Percentiles rank a stretch among this genome's conserved stretches.
These are phyloP conservation scores for Boletus rubescentipes DNA, from an alignment of 768 basidiomycete species.

Conservation along the genomic window DNA sequence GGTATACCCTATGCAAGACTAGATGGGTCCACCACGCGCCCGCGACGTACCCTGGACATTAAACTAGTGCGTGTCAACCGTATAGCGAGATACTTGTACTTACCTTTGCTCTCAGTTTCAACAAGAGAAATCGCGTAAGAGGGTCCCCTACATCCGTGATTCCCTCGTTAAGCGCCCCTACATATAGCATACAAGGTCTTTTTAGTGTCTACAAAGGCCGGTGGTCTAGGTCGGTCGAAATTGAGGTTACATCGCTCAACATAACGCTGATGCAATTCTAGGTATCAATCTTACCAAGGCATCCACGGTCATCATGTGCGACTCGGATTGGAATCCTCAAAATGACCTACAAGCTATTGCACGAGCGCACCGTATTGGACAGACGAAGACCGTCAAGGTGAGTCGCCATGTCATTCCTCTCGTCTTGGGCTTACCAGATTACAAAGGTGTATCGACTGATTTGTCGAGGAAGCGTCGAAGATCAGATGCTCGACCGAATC, in stretches of 20 bases:
- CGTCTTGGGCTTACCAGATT: not conserved
- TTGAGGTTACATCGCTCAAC: not conserved
- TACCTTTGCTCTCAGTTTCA: constrained; percentile 44
- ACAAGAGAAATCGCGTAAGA: constrained; percentile 53
- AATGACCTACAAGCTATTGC: constrained; percentile 88
- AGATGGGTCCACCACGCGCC: constrained; percentile 53
- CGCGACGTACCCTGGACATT: constrained; percentile 58
- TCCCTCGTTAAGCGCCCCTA: constrained; percentile 1
- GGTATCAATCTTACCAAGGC: constrained; percentile 86
- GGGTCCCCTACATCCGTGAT: not conserved
- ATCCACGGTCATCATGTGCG: constrained; percentile 77
- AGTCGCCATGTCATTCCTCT: not conserved
- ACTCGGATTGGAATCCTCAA: constrained; percentile 68
- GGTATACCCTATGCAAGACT: constrained; percentile 58
- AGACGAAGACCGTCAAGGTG: constrained; percentile 69
- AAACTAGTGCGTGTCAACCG: constrained; percentile 41
- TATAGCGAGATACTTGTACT: not conserved
- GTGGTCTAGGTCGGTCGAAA: constrained; percentile 54
- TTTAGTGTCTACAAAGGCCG: constrained; percentile 69
- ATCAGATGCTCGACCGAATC: constrained; percentile 71
- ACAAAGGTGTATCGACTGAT: constrained; percentile 69
- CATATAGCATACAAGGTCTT: constrained; percentile 60
- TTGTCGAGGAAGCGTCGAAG: constrained; percentile 69
- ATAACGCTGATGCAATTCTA: constrained; percentile 24
- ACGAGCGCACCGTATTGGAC: constrained; percentile 79